Conservation (phyloP, 225 moss, liverwort and hornwort genomes). For the Physcomitrium patens region DNA sequence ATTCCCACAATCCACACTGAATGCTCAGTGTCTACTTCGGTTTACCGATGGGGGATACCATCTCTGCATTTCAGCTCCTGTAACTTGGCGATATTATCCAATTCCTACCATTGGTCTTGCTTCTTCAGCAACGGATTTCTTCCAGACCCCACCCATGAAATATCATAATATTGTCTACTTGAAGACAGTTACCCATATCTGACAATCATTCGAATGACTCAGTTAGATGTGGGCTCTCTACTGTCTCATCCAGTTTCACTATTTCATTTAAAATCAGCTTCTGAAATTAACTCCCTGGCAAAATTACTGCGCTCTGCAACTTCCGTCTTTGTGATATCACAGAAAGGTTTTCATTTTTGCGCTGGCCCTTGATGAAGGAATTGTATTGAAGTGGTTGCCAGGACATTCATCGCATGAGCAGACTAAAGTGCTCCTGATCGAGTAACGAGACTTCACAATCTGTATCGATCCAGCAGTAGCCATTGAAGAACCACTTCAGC, state of each 20-base stretch:
- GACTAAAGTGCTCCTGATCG: slow-evolving; percentile 59
- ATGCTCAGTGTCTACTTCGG: slow-evolving; percentile 34
- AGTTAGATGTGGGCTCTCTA: slow-evolving; percentile 99
- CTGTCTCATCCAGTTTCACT: slow-evolving; percentile 91
- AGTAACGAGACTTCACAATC: slow-evolving; percentile 76
- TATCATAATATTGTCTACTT: neutral
- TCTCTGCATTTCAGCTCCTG: neutral
- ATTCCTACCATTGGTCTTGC: neutral
- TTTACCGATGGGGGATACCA: slow-evolving; percentile 67
- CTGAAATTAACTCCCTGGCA: slow-evolving; percentile 77
- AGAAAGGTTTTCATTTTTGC: slow-evolving; percentile 92
- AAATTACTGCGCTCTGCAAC: slow-evolving; percentile 96
- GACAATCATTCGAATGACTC: slow-evolving; percentile 80
- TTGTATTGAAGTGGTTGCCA: slow-evolving; percentile 52
- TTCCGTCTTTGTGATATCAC: slow-evolving; percentile 96
- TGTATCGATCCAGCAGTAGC: slow-evolving; percentile 62
- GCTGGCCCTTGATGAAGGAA: slow-evolving; percentile 61
- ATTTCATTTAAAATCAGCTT: slow-evolving; percentile 78
- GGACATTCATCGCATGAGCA: slow-evolving; percentile 33
- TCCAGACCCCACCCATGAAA: no score
- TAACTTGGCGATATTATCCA: neutral
- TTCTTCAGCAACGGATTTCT: neutral
- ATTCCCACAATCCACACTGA: neutral
- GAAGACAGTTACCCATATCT: slow-evolving; percentile 79
- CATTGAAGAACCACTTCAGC: neutral